These are phyloP conservation scores for Purpureocillium lavendulum DNA, from an alignment of 2,329 filamentous ascomycete species.

Conservation along the genomic window DNA sequence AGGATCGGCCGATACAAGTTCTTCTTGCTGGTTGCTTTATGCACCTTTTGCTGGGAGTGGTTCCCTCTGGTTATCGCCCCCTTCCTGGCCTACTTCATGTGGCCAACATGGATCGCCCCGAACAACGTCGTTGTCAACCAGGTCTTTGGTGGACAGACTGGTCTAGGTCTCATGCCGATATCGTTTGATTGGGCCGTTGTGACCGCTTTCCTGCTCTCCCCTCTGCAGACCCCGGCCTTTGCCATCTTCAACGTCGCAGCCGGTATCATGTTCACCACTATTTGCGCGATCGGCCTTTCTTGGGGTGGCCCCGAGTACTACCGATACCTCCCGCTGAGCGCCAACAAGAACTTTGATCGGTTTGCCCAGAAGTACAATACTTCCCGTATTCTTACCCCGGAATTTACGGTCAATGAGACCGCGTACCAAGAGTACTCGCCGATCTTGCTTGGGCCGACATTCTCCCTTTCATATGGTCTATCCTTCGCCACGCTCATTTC, in stretches of 20 bases:
- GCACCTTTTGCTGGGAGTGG: conserved; percentile 49
- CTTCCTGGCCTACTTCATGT: conserved; percentile 51
- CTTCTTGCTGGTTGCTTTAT: conserved; percentile 43
- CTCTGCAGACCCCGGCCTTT: conserved; percentile 51
- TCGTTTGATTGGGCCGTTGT: conserved; percentile 61
- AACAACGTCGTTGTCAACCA: conserved; percentile 55
- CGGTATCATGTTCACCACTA: conserved; percentile 39
- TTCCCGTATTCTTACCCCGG: conserved; percentile 40
- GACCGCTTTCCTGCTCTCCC: conserved; percentile 46
- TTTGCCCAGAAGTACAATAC: conserved; percentile 49
- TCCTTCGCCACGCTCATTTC: conserved; percentile 48
- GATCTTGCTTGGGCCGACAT: conserved; percentile 44
- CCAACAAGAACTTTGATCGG: conserved; percentile 51
- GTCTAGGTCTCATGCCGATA: conserved; percentile 53
- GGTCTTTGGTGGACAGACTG: conserved; percentile 53
- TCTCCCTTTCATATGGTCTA: conserved; percentile 46
- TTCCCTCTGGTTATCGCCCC: conserved; percentile 51
- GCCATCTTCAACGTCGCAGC: conserved; percentile 51
- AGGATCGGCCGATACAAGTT: conserved; percentile 47
- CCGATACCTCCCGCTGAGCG: conserved; percentile 47
- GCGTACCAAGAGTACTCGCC: conserved; percentile 52
- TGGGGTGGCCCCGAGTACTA: conserved; percentile 42
- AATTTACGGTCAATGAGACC: conserved; percentile 43
- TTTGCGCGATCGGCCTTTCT: conserved; percentile 44
- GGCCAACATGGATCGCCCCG: conserved; percentile 54